These are phyloP conservation scores for Phytophthora constricta DNA, from an alignment of 352 stramenopile genomes.

Conservation along the genomic window DNA sequence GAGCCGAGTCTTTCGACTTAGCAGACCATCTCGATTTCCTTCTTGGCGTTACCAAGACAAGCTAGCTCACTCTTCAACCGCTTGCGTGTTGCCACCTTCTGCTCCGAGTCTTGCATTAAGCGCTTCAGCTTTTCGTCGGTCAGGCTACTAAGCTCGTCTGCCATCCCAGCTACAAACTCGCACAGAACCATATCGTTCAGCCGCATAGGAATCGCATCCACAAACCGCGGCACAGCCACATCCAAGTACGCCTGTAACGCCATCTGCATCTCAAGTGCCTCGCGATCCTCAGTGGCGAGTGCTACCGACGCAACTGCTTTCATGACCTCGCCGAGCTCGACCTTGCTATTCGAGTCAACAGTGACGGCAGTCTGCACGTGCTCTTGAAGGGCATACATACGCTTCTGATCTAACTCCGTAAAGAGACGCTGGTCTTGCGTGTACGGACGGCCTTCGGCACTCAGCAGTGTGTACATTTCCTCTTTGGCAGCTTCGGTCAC, in stretches of 20 bases:
- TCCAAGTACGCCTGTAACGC: constrained; percentile 43
- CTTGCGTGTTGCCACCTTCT: constrained; percentile 27
- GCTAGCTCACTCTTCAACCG: constrained; percentile 36
- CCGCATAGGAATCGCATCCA: constrained; percentile 43
- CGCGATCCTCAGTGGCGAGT: constrained; percentile 29
- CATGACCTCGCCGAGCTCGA: constrained; percentile 22
- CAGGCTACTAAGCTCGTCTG: constrained; percentile 32
- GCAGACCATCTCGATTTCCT: constrained; percentile 43
- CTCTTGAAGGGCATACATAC: constrained; percentile 20
- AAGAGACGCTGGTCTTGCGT: constrained; percentile 47
- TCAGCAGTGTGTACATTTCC: constrained; percentile 31
- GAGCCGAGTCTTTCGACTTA: no score
- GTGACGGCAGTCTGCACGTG: constrained; percentile 15
- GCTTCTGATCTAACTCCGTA: constrained; percentile 24
- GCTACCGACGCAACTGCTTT: constrained; percentile 16
- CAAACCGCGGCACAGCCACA: constrained; percentile 42
- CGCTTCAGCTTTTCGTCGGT: constrained; percentile 44
- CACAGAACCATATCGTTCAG: constrained; percentile 42
- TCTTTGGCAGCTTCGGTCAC: constrained; percentile 18
- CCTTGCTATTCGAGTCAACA: constrained; percentile 3
- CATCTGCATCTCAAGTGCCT: constrained; percentile 44
- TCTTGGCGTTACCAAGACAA: constrained; percentile 39
- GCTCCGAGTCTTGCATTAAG: constrained; percentile 45
- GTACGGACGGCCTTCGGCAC: constrained; percentile 42
- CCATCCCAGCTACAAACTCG: constrained; percentile 39